Conservation (phyloP, 78 protist species). For the Dictyostelium purpureum region DNA sequence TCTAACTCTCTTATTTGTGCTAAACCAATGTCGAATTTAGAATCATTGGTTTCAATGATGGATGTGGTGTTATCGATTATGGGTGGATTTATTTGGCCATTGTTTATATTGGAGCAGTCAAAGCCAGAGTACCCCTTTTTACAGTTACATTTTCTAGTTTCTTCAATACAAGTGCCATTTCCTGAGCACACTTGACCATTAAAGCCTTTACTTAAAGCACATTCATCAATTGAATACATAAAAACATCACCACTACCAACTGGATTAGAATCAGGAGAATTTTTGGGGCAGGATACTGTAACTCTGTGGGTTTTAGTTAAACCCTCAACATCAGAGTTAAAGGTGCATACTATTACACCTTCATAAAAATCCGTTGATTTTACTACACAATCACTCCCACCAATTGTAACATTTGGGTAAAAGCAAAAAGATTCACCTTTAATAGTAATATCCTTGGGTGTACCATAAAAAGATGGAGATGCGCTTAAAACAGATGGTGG, state of each 20-base stretch:
- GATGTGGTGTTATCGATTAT: background rate
- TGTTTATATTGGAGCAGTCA: background rate
- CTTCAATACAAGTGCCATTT: background rate
- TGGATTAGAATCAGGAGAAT: too few species aligned
- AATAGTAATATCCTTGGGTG: background rate
- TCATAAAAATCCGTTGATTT: background rate
- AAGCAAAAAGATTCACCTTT: background rate
- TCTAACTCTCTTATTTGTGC: background rate
- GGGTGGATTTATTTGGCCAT: background rate
- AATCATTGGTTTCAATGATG: constrained; percentile 1
- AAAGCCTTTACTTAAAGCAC: background rate
- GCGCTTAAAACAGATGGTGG: background rate
- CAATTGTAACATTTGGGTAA: background rate
- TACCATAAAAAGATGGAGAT: background rate
- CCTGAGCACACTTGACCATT: background rate
- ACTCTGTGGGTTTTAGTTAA: background rate
- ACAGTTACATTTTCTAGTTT: background rate
- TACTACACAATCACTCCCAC: background rate
- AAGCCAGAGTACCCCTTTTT: background rate
- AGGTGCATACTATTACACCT: background rate
- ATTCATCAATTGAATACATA: background rate
- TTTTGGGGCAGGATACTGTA: background rate
- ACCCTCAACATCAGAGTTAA: background rate
- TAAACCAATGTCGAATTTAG: constrained; percentile 35
- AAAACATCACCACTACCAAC: background rate